phyloP scores from a whole-genome alignment of 2,329 filamentous ascomycete genomes.

The Pleoardoris graminearum region DNA sequence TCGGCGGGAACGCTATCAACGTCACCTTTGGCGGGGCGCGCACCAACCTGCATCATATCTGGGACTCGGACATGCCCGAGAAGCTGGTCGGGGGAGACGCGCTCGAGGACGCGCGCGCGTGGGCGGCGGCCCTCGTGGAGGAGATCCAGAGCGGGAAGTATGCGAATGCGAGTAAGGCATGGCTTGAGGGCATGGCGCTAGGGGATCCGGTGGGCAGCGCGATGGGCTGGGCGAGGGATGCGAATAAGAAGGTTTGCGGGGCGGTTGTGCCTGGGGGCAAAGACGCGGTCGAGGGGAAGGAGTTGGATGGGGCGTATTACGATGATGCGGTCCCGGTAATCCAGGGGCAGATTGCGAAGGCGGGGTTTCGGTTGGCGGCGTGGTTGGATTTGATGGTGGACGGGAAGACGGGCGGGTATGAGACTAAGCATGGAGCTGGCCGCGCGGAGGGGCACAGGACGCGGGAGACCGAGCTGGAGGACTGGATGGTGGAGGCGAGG shows the following conservation, averaged over 20 bases:
- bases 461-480: conserved; percentile 23
- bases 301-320: conserved; percentile 45
- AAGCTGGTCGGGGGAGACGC: conserved; percentile 47
- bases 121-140: conserved; percentile 43
- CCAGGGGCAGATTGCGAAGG: conserved; percentile 51
- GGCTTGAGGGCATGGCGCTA: conserved; percentile 45
- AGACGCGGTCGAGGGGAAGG: conserved; percentile 40
- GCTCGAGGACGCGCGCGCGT: conserved; percentile 43
- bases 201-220: conserved; percentile 42
- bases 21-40: conserved; percentile 48
- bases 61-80: conserved; percentile 52
- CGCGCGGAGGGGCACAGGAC: conserved; percentile 15
- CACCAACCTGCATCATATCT: conserved; percentile 51
- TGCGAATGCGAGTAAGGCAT: conserved; percentile 32
- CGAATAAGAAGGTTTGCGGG: conserved; percentile 50
- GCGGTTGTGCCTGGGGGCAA: conserved; percentile 47
- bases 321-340: conserved; percentile 45
- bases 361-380: conserved; percentile 35
- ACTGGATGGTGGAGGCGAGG: conserved; percentile 35
- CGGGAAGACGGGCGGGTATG: conserved; percentile 16
- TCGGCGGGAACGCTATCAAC: conserved; percentile 51
- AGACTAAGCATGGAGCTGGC: conserved; percentile 1
- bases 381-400: conserved; percentile 37
- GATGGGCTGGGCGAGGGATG: conserved; percentile 49
- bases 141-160: conserved; percentile 49